Evolutionary conservation across 2,329 filamentous ascomycete species (phyloP), one percentile per base, ranked within the genome.

Genomic region (Trichoderma atroviride): DNA sequence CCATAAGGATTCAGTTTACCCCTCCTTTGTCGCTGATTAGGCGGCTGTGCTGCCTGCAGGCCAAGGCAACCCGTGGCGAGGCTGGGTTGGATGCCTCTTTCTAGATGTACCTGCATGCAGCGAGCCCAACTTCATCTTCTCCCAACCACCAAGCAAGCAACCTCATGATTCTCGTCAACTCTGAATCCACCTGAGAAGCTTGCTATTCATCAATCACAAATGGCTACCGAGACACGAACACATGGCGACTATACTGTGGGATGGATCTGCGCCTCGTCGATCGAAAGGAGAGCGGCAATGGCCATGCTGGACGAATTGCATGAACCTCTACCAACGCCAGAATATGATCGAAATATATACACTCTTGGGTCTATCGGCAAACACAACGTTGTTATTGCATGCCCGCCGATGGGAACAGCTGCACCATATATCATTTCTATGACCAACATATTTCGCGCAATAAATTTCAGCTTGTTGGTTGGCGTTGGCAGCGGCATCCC

Each of bases 401-500:
- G 35, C 7, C 24, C 33, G 6, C 61, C 61, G 1, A 50, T 33
- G 14, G 59, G 40, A 2, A 1, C 24, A 3, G 33, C 61, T 10
- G 50, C 61, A 14, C 43, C 13, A 10, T 27, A 43, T 13, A 13
- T 33, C 4, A 24, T 24, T 14, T 13, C 13, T 5, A 53, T 77
- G 2, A 14, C 71, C 0, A 5, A 58, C 0, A 72, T 72, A 1
- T 47, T 77, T 2, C 73, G 72, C 3, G 61, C 71, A 4, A 72
- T 76, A 1, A 63, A 64, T 0, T 37, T 76, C 19, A 70, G 70
- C 0, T 47, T 76, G 1, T 10, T 75, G n/a, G 72, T 75, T 70
- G 77, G 79, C 0, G 83, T 81, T 75, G 86, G 85, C 1, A 86
- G 88, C 0, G 76, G 64, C 0, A 56, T 74, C 9, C n/a, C 72